Base-by-base conservation (phyloP, 2,329 filamentous ascomycete genomes). In the Nemania sp. region DNA sequence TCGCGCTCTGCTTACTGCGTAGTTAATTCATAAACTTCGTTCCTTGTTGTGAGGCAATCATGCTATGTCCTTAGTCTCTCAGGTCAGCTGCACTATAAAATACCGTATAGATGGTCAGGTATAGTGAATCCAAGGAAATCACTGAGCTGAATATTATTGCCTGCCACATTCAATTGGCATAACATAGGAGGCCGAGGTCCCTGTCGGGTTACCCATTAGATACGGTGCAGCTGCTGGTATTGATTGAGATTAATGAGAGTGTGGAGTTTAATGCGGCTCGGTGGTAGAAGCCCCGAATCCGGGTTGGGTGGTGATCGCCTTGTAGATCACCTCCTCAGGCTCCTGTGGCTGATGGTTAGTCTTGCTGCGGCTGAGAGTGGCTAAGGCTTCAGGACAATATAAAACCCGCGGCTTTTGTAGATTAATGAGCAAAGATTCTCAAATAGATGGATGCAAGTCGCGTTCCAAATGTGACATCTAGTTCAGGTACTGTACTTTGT, bases 221-320 rank as follows among this genome's bases (percentile, higher is more conserved):
- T n/a, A n/a, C n/a, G 11, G 58, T 35, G 45, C 20, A 54, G 57
- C 4, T 18, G 27, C n/a, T 41, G 26, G 59, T 15, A 26, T n/a
- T 51, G 62, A 43, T 53, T 55, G 58, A 63, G 45, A 27, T 66
- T 60, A 57, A 69, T 67, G 59, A 64, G 13, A 53, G 38, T 62
- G 61, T 26, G 64, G 61, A 57, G 64, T 20, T 49, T 20, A 15
- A 59, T 24, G 43, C 61, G 54, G 29, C 49, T 70, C 68, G 68
- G 68, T 38, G 54, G 7, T 47, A 2, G 20, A 65, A 22, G 53
- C 35, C 38, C 68, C 68, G 68, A 62, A 32, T 3, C 59, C 55
- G 26, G 20, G 24, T 63, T 57, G 8, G 68, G 61, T 24, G 41
- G 41, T 65, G 65, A 70, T 70, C 68, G 22, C 24, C 65, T 18